Conservation (phyloP, 225 moss, liverwort and hornwort genomes). For the Straminergon stramineum region DNA sequence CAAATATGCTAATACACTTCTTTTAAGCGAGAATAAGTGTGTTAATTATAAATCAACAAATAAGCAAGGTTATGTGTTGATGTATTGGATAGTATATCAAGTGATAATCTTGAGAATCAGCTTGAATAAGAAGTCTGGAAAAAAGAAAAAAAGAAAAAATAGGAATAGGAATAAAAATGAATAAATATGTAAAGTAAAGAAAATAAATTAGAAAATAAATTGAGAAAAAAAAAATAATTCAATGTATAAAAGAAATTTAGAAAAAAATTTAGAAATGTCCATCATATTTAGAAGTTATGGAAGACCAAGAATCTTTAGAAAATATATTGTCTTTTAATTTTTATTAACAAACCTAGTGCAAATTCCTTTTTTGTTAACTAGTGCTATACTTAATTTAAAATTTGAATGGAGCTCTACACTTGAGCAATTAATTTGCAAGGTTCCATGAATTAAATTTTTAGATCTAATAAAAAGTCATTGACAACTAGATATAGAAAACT, state of each 20-base stretch:
- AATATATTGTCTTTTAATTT: neutral
- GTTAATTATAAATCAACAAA: no score
- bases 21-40: no score
- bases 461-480: neutral
- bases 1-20: no score
- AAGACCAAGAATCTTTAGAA: neutral
- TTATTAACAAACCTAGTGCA: neutral
- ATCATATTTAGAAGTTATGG: neutral
- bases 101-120: no score
- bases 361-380: neutral
- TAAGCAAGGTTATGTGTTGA: no score
- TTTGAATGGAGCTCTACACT: neutral
- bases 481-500: neutral
- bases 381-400: neutral
- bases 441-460: neutral
- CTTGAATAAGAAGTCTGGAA: no score
- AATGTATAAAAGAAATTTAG: neutral
- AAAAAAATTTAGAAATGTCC: neutral
- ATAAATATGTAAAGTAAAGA: no score
- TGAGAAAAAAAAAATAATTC: no score
- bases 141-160: no score
- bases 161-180: no score
- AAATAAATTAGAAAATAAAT: no score
- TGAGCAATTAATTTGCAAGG: fast-evolving
- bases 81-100: no score